Base-by-base conservation (phyloP, 2,329 filamentous ascomycete species). In the Chalara sp. region DNA sequence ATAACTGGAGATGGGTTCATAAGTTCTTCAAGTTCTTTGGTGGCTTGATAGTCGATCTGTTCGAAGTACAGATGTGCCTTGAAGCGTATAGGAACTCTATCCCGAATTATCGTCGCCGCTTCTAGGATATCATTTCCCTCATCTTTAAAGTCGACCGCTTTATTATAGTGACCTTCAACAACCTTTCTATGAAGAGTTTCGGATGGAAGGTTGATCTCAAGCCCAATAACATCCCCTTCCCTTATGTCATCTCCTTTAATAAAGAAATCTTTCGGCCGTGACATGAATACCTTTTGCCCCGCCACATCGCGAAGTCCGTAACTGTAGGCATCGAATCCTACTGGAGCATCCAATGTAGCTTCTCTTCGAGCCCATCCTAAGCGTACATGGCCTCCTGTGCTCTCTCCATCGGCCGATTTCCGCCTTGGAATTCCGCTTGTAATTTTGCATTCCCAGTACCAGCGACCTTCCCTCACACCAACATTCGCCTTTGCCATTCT, bases 51-150 rank as follows among this genome's bases (percentile, higher is more conserved):
- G 65, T 95, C 90, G 57, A 90, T 87, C 65, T 89, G 86, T 69
- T 97, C 92, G 68, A 96, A 96, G 71, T 95, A 96, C 48, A 91
- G 86, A 66, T 95, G 89, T 41, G 86, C 83, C 68, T 96, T 96
- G 74, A 95, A 95, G 7, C 91, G 84, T 58, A 97, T 95, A 1
- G 93, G 91, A 43, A 96, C 89, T 46, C 93, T 87, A 68, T 99
- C 95, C 55, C 95, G 89, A 53, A 99, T 88, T 55, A 97, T 87
- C 67, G 97, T 93, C 12, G 81, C 72, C 54, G 80, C 76, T n/a
- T 78, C 75, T 1, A 78, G 74, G 1, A 64, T 60, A 3, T 73
- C 66, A 13, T 73, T 68, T 48, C 63, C 65, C 5, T 79, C 74
- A 43, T 84, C 81, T 57, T 84, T 79, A 1, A 80, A 65, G 63